Base-by-base conservation (phyloP, 108 stramenopile species). In the Cyclotella baltica region DNA sequence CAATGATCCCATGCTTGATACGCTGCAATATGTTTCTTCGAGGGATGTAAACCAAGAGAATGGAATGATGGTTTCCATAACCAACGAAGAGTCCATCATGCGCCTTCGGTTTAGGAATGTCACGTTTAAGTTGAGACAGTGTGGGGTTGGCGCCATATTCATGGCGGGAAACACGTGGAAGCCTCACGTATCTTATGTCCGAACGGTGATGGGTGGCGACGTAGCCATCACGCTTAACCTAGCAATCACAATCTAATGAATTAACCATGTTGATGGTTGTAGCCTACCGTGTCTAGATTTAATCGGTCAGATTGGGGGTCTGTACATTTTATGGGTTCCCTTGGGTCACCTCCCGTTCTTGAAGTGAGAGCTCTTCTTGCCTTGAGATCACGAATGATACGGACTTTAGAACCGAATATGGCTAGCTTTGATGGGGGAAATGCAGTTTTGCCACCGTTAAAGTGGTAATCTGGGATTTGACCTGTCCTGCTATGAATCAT, bases 271-370 rank as follows among this genome's bases (percentile, higher is more conserved):
- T n/a, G n/a, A n/a, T n/a, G n/a, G n/a, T n/a, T n/a, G n/a, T n/a
- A n/a, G n/a, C n/a, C n/a, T n/a, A n/a, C n/a, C n/a, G n/a, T n/a
- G n/a, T n/a, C n/a, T n/a, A n/a, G n/a, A n/a, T n/a, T n/a, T n/a
- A n/a, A n/a, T n/a, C n/a, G n/a, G n/a, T n/a, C n/a, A n/a, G n/a
- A n/a, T n/a, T n/a, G 29, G 15, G 29, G 25, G 4, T 4, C 30
- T 23, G 22, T 64, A 22, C 33, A 38, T 20, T 19, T 29, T 8
- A 64, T 36, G 8, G 8, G 15, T 40, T 64, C 37, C 38, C 63
- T 64, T 40, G 38, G 63, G 20, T 64, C 31, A 15, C 11, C 15
- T 19, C 35, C 37, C 16, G 63, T 64, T 38, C 63, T 64, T 40
- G 63, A n/a, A 20, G 4, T 19, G 3, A 40, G 31, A 20, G 37